Evolutionary conservation across 345 rosid species (phyloP).

Genomic region (Diplotaxis tenuifolia): DNA sequence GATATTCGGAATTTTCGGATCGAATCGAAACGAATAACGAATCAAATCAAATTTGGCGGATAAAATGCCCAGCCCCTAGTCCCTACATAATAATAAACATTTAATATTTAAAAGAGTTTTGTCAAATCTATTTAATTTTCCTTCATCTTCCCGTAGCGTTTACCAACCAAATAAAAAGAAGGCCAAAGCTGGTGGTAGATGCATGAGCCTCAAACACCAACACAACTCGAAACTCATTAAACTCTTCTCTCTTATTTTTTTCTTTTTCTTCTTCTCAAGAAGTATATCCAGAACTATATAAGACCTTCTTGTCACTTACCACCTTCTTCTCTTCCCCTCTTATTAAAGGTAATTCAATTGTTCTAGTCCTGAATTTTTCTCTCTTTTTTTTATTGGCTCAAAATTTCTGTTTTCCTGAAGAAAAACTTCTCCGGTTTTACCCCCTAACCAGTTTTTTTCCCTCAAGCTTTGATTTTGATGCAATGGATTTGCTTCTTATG

Average conservation of each 20-base stretch:
- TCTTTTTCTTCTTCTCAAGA: background rate
- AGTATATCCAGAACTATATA: slow-evolving; percentile 18
- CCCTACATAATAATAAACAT: background rate
- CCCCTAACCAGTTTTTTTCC: slow-evolving; percentile 33
- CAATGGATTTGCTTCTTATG: slow-evolving; percentile 38
- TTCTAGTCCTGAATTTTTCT: slow-evolving; percentile 10
- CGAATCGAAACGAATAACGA: no score
- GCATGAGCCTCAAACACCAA: slow-evolving; percentile 58
- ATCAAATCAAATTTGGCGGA: no score
- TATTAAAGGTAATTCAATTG: slow-evolving; percentile 12
- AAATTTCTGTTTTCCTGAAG: slow-evolving; percentile 14
- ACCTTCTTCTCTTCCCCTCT: slow-evolving; percentile 34
- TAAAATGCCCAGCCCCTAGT: no score
- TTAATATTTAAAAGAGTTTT: background rate
- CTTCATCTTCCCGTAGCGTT: slow-evolving; percentile 24
- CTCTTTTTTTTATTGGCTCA: background rate
- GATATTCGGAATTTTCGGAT: no score
- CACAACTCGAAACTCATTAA: slow-evolving; percentile 20
- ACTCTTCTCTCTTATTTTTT: background rate
- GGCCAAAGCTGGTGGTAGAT: slow-evolving; percentile 76
- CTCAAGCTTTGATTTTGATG: slow-evolving; percentile 27
- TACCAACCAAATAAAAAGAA: slow-evolving; percentile 38
- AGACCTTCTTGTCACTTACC: slow-evolving; percentile 29
- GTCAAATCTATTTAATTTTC: slow-evolving; percentile 4
- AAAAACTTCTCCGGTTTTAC: slow-evolving; percentile 31